Conservation (phyloP, 805 yeast genomes). For the Candida coleopterorum region DNA sequence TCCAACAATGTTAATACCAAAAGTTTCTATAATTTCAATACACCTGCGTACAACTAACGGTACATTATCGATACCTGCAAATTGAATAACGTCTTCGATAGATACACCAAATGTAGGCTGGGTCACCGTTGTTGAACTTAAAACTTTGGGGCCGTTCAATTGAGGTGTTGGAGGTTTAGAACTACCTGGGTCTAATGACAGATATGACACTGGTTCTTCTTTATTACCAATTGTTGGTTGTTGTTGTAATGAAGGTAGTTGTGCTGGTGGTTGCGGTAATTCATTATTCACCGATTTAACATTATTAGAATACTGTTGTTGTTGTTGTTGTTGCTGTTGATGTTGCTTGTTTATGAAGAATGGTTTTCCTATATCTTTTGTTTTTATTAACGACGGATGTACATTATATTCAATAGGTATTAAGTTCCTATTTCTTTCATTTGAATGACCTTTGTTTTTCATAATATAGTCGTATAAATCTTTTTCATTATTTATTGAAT, state of each 20-base stretch:
- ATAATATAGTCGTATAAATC: slow-evolving; percentile 70
- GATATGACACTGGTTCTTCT: slow-evolving; percentile 7
- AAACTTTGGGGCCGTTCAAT: slow-evolving; percentile 30
- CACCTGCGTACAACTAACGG: slow-evolving; percentile 89
- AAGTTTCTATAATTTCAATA: slow-evolving; percentile 76
- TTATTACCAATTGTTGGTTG: not conserved
- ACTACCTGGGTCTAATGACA: slow-evolving; percentile 26
- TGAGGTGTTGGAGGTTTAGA: slow-evolving; percentile 24
- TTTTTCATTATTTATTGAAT: slow-evolving; percentile 75
- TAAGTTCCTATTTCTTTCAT: slow-evolving; percentile 31
- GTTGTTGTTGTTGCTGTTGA: slow-evolving; percentile 2
- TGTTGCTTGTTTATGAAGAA: slow-evolving; percentile 7
- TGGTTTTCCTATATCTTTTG: slow-evolving; percentile 10
- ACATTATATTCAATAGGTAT: slow-evolving; percentile 67
- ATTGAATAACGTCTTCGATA: slow-evolving; percentile 68
- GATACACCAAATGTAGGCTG: slow-evolving; percentile 75
- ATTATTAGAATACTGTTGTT: slow-evolving; percentile 1
- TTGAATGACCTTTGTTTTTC: slow-evolving; percentile 34
- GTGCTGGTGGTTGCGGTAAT: not conserved
- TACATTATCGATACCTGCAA: slow-evolving; percentile 82
- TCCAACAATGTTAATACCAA: slow-evolving; percentile 85
- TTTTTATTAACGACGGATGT: slow-evolving; percentile 55
- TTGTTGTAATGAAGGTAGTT: not conserved
- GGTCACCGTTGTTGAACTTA: slow-evolving; percentile 12
- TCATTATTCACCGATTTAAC: slow-evolving; percentile 1